Evolutionary conservation across 148 eudicot species (phyloP).

Genomic region (Pouteria glomerata): DNA sequence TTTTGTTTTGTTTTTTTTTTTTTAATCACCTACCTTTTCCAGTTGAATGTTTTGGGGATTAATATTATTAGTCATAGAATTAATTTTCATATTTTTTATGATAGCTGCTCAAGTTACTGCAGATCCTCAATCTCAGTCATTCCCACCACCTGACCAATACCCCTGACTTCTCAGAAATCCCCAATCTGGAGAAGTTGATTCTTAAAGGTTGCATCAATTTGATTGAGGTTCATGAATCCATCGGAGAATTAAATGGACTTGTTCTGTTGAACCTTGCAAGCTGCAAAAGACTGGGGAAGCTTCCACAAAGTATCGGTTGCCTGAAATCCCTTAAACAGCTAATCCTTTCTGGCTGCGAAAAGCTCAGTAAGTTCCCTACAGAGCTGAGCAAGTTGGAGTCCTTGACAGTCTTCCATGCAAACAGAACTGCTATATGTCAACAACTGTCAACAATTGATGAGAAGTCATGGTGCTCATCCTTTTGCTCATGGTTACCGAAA

Average conservation of each 20-base stretch:
- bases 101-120: neutral
- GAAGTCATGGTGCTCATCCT: neutral
- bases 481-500: neutral
- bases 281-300: neutral
- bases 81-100: neutral
- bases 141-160: neutral
- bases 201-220: slow-evolving; percentile 9
- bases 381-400: neutral
- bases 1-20: no score
- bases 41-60: neutral
- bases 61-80: neutral
- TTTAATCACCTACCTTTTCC: no score
- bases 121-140: slow-evolving; percentile 6
- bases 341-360: neutral
- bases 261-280: neutral
- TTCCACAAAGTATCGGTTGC: neutral
- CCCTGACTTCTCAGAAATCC: neutral
- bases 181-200: no score
- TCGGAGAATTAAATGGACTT: neutral
- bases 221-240: no score
- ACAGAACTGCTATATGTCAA: neutral
- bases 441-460: neutral
- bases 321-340: neutral
- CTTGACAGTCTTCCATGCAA: neutral
- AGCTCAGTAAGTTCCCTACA: neutral